These are phyloP conservation scores for Aureobasidium musti DNA, from an alignment of 2,329 filamentous ascomycete genomes.

Conservation along the genomic window DNA sequence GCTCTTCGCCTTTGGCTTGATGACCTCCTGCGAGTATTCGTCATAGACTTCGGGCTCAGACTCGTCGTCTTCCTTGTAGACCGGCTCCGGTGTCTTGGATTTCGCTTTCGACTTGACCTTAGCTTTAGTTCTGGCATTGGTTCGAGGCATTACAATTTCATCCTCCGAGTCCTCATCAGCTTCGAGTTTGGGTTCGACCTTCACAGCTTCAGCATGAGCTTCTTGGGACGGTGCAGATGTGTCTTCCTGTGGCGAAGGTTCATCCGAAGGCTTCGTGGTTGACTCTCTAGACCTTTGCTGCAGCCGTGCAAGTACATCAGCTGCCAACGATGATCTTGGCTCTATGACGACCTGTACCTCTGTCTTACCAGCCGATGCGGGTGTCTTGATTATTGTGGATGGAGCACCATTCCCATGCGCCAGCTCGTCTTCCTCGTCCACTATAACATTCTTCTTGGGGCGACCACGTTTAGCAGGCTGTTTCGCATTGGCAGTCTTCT, in stretches of 20 bases:
- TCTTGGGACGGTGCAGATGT: neutral
- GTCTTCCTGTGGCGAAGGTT: neutral
- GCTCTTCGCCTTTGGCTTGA: neutral
- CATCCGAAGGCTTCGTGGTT: neutral
- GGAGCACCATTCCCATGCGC: neutral
- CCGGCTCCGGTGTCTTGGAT: slow-evolving; percentile 3
- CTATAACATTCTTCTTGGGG: slow-evolving; percentile 12
- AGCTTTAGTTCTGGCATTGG: neutral
- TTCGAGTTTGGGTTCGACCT: neutral
- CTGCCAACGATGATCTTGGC: neutral
- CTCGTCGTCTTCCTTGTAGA: neutral
- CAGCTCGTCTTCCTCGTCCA: slow-evolving; percentile 19
- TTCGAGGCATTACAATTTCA: slow-evolving; percentile 1
- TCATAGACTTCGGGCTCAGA: slow-evolving; percentile 1
- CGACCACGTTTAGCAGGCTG: slow-evolving; percentile 16
- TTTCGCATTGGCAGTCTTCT: neutral
- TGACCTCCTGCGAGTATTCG: neutral
- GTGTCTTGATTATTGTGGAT: neutral
- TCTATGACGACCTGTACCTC: slow-evolving; percentile 25
- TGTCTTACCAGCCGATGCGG: neutral
- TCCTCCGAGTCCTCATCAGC: neutral
- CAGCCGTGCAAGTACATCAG: neutral
- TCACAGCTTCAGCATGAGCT: neutral
- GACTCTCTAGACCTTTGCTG: neutral
- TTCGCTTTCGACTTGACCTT: slow-evolving; percentile 7